Base-by-base conservation (phyloP, 306 rosid genomes). In the Lathyrus aphaca region DNA sequence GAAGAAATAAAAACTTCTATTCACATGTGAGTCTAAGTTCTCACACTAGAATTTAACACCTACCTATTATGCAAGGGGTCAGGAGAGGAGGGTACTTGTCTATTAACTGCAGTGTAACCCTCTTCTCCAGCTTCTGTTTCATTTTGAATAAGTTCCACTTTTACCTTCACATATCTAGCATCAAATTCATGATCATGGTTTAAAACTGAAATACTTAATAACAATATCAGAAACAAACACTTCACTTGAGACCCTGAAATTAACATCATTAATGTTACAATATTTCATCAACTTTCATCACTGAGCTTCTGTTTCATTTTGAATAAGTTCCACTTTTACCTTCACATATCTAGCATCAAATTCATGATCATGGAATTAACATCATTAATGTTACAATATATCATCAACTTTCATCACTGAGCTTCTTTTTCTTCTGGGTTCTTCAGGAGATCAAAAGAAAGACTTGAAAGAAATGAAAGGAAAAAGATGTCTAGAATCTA, bases 21-120 rank as follows among this genome's bases (percentile, higher is more conserved):
- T 32, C 38, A 32, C 38, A 5, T 6, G 38, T 32, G 38, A 32
- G 38, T 1, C 8, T 6, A 32, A 32, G 38, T 32, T 32, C 38
- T 32, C 38, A 32, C 8, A 5, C 38, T 32, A 5, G 8, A 32
- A 32, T 32, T 32, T 32, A 32, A 32, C 38, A 32, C 38, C 88
- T 88, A 91, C 85, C 87, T 87, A 82, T 91, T 89, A 82, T 91
- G 97, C 64, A 91, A 79, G 13, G 91, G 96, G 54, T 89, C 94
- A 55, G 96, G 96, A 78, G 87, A 66, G 71, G 91, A 89, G 7
- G 96, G 96, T 29, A 89, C 94, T 79, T 68, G 39, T 81, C 96
- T 85, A n/a, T 85, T 65, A 45, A 46, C 46, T 16, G 85, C 27
- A 6, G 79, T 66, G 25, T 74, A 85, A 77, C 74, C 67, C 35